Evolutionary conservation across 139 green algal genomes (phyloP).

Genomic region (Coelastrella sp.): DNA sequence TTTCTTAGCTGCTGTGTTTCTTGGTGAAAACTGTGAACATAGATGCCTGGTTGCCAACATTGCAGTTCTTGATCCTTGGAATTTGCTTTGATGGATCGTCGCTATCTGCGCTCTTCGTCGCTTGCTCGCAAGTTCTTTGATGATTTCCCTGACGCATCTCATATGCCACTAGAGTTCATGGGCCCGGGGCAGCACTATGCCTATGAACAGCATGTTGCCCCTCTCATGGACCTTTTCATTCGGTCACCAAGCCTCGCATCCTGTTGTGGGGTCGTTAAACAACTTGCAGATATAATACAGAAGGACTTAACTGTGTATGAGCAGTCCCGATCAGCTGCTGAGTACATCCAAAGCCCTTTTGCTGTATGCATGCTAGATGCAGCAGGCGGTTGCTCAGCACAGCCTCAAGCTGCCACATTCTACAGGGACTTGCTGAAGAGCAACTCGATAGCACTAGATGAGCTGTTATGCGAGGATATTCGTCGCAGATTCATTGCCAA

Average conservation of each 20-base stretch:
- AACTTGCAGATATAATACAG: not conserved
- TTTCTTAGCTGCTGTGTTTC: too few species aligned
- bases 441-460: not conserved
- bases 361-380: conserved; percentile 17
- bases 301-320: not conserved
- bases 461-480: conserved; percentile 27
- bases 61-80: not conserved
- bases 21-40: not conserved
- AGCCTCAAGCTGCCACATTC: not conserved
- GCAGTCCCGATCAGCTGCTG: conserved; percentile 5
- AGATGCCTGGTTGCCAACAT: not conserved
- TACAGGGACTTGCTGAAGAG: not conserved
- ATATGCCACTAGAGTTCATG: conserved; percentile 23
- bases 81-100: not conserved
- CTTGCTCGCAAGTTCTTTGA: conserved; percentile 33
- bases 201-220: not conserved
- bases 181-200: not conserved
- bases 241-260: not conserved
- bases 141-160: conserved; percentile 13
- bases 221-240: not conserved
- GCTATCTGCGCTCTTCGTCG: not conserved
- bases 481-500: conserved; percentile 9
- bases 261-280: not conserved
- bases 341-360: conserved; percentile 23
- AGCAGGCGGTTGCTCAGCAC: not conserved